phyloP scores from a whole-genome alignment of 495 filamentous ascomycete genomes.

The Hypoxylon subgilvum region DNA sequence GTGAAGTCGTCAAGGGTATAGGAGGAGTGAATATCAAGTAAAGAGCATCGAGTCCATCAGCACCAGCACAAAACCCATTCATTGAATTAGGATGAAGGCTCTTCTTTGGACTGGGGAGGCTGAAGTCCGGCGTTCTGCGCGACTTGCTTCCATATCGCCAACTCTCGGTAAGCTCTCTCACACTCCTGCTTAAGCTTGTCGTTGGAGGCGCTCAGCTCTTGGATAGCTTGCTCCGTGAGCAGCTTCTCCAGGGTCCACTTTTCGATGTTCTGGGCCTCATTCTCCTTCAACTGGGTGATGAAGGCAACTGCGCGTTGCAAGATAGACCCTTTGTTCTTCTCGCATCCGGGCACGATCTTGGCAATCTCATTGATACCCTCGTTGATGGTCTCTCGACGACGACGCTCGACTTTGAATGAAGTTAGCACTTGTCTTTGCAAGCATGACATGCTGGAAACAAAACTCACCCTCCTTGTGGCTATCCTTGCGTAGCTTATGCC shows the following conservation, averaged over 20 bases:
- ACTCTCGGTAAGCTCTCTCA: conserved; percentile 73
- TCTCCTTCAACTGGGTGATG: conserved; percentile 92
- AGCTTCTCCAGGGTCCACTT: conserved; percentile 98
- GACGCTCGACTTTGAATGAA: conserved; percentile 79
- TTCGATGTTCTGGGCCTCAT: conserved; percentile 89
- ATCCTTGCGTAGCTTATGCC: conserved; percentile 96
- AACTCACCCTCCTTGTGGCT: conserved; percentile 97
- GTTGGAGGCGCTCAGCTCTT: conserved; percentile 83
- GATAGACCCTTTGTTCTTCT: conserved; percentile 99
- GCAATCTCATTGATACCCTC: conserved; percentile 98
- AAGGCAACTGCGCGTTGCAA: conserved; percentile 91
- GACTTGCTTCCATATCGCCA: conserved; percentile 83
- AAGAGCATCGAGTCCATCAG: conserved; percentile 16
- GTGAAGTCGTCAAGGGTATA: conserved; percentile 30
- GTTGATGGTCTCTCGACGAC: conserved; percentile 97
- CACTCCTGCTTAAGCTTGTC: conserved; percentile 86
- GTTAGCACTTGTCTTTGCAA: conserved; percentile 11
- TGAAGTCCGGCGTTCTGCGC: conserved; percentile 76
- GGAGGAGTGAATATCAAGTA: conserved; percentile 21
- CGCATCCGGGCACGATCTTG: conserved; percentile 95
- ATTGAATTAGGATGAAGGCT: conserved; percentile 32
- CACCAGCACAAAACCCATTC: conserved; percentile 6
- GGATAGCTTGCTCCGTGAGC: conserved; percentile 90
- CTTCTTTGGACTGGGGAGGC: conserved; percentile 51
- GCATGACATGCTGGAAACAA: background rate